phyloP scores from a whole-genome alignment of 805 yeast species.

The Dipodascus geniculatus region DNA sequence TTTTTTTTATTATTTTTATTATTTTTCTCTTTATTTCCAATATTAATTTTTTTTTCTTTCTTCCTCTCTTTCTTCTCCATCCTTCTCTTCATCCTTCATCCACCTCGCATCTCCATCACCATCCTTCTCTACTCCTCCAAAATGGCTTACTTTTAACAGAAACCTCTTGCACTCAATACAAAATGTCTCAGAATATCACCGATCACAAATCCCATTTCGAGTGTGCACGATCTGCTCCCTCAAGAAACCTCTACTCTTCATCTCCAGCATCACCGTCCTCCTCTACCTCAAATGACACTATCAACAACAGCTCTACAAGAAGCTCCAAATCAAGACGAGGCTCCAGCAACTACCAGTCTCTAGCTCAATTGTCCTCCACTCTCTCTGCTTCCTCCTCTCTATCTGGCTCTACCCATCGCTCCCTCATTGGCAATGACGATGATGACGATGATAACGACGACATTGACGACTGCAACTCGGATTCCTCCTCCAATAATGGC shows the following conservation, averaged over 20 bases:
- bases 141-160: background rate
- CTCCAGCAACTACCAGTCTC: slow-evolving; percentile 2
- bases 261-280: background rate
- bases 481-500: background rate
- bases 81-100: background rate
- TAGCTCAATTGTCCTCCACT: slow-evolving; percentile 11
- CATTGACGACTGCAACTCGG: background rate
- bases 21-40: background rate
- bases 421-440: background rate
- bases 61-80: slow-evolving; percentile 2
- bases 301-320: background rate
- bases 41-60: slow-evolving; percentile 2
- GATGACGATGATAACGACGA: background rate
- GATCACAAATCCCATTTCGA: slow-evolving; percentile 1
- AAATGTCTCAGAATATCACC: background rate
- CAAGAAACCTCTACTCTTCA: background rate
- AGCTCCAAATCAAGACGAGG: background rate
- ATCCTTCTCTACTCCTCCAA: slow-evolving; percentile 4
- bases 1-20: slow-evolving; percentile 1
- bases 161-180: background rate
- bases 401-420: slow-evolving; percentile 12
- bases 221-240: background rate
- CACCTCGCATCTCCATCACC: background rate
- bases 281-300: background rate
- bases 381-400: slow-evolving; percentile 18